Evolutionary conservation across 805 yeast genomes (phyloP).

Genomic region (Myxozyma monticola): DNA sequence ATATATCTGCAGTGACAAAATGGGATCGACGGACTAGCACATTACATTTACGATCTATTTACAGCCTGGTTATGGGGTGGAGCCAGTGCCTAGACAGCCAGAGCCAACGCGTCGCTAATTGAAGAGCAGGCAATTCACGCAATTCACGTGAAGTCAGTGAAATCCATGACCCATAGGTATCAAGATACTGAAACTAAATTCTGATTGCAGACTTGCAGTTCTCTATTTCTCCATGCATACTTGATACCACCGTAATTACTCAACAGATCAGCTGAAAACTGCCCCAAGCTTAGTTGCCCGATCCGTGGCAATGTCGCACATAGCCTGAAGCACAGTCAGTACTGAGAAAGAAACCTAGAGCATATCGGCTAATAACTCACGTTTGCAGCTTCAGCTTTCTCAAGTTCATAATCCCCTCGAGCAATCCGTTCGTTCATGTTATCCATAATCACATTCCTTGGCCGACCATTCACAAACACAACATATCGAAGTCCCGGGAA

Average conservation of each 20-base stretch:
- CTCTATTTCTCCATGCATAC: neutral
- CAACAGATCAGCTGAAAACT: too few relatives aligned
- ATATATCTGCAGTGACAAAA: too few relatives aligned
- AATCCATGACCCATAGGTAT: too few relatives aligned
- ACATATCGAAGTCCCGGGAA: conserved; percentile 80
- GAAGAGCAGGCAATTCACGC: too few relatives aligned
- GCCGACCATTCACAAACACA: conserved; percentile 83
- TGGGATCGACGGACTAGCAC: too few relatives aligned
- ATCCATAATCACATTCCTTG: conserved; percentile 62
- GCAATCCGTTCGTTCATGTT: conserved; percentile 61
- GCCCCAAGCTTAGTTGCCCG: conserved; percentile 55
- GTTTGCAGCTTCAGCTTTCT: conserved; percentile 65
- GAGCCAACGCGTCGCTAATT: too few relatives aligned
- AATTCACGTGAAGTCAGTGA: too few relatives aligned
- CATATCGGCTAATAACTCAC: conserved; percentile 27
- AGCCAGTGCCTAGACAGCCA: too few relatives aligned
- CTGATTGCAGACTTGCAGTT: neutral
- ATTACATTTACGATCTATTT: too few relatives aligned
- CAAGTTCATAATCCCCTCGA: conserved; percentile 54
- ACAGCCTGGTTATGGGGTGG: too few relatives aligned
- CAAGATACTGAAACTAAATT: too few relatives aligned
- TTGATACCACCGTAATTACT: too few relatives aligned
- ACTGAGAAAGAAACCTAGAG: neutral
- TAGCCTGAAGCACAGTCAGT: conserved; percentile 49
- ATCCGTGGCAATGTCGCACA: conserved; percentile 89